Evolutionary conservation across 2,329 filamentous ascomycete species (phyloP), one percentile per base, ranked within the genome.

Genomic region (Pezicula carpinea): DNA sequence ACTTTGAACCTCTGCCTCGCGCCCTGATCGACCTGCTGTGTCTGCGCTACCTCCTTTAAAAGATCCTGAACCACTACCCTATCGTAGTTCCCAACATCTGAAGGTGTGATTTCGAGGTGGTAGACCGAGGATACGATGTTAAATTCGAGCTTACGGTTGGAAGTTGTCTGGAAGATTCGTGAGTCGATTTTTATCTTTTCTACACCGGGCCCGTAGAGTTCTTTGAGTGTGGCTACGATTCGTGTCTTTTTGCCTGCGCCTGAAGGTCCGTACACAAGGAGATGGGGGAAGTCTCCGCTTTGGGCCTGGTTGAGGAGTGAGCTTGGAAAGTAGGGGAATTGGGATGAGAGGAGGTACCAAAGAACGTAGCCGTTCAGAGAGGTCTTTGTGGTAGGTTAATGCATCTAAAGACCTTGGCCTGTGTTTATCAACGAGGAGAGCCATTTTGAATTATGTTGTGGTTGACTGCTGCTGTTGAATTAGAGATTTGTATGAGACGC

Each of bases 181-280:
- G 90, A 89, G 65, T 99, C 93, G 69, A 99, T 97, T 73, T 97
- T 97, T 77, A 99, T 99, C 77, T 96, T 97, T 64, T 99, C 95
- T n/a, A 96, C 93, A 36, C 93, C 92, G 0, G 92, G 85, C 0
- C 93, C 93, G 67, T 93, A 99, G 6, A 99, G 78, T 64, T 96
- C 92, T 66, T 96, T 95, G 3, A 99, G 73, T 0, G 92, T 97
- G 14, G 93, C 91, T 15, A 96, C 89, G 56, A 97, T 95, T 36
- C 93, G 85, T 1, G 93, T 99, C 71, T 99, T 99, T 69, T 99
- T 99, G 56, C 93, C 93, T 5, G 93, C 93, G 29, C 93, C 93
- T 0, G 92, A 96, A 1, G 93, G 93, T 0, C 93, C 93, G 65
- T 97, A 99, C 54, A 99, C 88, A 53, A 99, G 87, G 39, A 99